Evolutionary conservation across 306 rosid species (phyloP).

Genomic region (Crotalaria pallida): DNA sequence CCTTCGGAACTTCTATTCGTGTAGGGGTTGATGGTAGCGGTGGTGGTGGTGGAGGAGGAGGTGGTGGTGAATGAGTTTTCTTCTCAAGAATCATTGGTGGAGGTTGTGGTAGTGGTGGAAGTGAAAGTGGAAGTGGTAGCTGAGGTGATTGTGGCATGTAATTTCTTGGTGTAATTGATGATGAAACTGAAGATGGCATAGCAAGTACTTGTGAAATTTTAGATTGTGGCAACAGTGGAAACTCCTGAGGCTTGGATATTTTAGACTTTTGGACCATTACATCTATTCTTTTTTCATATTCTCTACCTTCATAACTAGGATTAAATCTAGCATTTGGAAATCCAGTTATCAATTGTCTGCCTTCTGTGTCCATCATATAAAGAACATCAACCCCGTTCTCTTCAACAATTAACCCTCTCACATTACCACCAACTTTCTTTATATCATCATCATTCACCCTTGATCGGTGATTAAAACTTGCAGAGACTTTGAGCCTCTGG

Average conservation of each 20-base stretch:
- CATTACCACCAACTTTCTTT: constrained; percentile 34
- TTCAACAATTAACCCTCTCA: constrained; percentile 42
- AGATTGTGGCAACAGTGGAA: not conserved
- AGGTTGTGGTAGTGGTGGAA: constrained; percentile 14
- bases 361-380: constrained; percentile 41
- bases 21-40: constrained; percentile 4
- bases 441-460: constrained; percentile 27
- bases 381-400: constrained; percentile 47
- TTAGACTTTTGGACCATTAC: constrained; percentile 25
- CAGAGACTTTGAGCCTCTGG: constrained; percentile 18
- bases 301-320: constrained; percentile 44
- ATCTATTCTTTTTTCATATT: constrained; percentile 44
- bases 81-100: constrained; percentile 28
- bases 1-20: not conserved
- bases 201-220: constrained; percentile 5
- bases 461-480: constrained; percentile 32
- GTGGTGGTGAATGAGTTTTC: constrained; percentile 19
- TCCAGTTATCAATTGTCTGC: constrained; percentile 24
- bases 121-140: not conserved
- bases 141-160: constrained; percentile 6
- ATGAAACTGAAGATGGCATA: constrained; percentile 6
- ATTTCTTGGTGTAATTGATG: constrained; percentile 1
- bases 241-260: not conserved
- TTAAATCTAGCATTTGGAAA: constrained; percentile 38
- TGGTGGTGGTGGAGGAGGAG: constrained; percentile 6